Base-by-base conservation (phyloP, 129 eudicot species). In the Escallonia herrerae region DNA sequence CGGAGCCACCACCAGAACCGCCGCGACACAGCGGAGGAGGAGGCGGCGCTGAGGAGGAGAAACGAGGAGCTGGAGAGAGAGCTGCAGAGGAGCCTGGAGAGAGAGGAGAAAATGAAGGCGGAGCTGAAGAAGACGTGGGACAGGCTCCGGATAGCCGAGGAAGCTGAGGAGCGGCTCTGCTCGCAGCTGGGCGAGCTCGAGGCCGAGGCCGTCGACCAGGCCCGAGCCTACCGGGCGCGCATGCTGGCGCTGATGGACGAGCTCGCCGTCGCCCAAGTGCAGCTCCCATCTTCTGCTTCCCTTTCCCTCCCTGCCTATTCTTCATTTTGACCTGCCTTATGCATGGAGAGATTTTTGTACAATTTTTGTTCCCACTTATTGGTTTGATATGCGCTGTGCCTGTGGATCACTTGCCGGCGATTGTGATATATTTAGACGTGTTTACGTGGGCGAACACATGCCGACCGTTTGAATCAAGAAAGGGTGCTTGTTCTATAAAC, bases 151-250 rank as follows among this genome's bases (percentile, higher is more conserved):
- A 84, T 82, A 7, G 90, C 95, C 38, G 97, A 86, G 78, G 97
- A 86, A 41, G 97, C 91, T 2, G 95, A 90, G 78, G 97, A 90
- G 82, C 81, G 82, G 37, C 91, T 90, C 22, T 83, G 95, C 51
- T 72, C 74, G 6, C 91, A 90, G 74, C 88, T 90, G 0, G 91
- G 95, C 4, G 95, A 90, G 45, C 77, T 84, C 3, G 97, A 90
- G 64, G 97, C 89, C 0, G 97, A 90, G 53, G 82, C 87, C 43
- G 86, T 84, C 3, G 87, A 82, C 12, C 89, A 86, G 59, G 91
- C 89, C 6, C 82, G 87, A 0, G 75, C 60, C 6, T 82, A 81
- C 69, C 72, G 76, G 6, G 66, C 71, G 0, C 81, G 74, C 12
- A 5, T 86, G 2, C 0, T 72, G 41, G 44, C 76, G 7, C 56